Conservation (phyloP, 257 asterid species). For the Nyctanthes arbortristis region DNA sequence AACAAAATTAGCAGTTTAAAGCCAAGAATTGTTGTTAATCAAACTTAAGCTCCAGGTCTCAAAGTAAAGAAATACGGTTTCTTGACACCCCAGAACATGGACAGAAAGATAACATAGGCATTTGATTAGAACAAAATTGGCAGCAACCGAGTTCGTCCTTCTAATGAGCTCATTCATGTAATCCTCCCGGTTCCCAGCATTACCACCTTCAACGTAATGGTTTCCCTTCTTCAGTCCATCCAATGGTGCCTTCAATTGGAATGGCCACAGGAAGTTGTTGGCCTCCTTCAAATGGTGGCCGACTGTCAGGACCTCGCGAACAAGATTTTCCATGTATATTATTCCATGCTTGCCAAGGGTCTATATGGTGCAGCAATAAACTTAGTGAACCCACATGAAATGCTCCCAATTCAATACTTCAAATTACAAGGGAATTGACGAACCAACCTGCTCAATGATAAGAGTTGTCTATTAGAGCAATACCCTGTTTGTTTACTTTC, state of each 20-base stretch:
- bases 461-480: slow-evolving; percentile 54
- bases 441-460: slow-evolving; percentile 45
- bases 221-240: slow-evolving; percentile 68
- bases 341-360: slow-evolving; percentile 51
- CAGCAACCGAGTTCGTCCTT: slow-evolving; percentile 46
- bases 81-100: not conserved
- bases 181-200: slow-evolving; percentile 64
- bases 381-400: not conserved
- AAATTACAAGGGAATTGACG: not conserved
- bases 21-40: no score
- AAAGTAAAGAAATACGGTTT: not conserved
- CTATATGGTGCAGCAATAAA: slow-evolving; percentile 19
- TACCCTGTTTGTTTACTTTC: slow-evolving; percentile 54
- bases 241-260: slow-evolving; percentile 61
- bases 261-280: slow-evolving; percentile 62
- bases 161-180: slow-evolving; percentile 53
- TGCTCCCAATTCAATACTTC: not conserved
- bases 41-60: not conserved
- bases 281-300: slow-evolving; percentile 65
- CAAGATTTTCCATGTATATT: slow-evolving; percentile 54
- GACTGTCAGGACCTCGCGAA: slow-evolving; percentile 53
- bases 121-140: not conserved
- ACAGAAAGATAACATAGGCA: not conserved
- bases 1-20: no score
- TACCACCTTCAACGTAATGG: slow-evolving; percentile 65